Percentiles rank a stretch among this genome's conserved stretches.
Conservation (phyloP, 352 stramenopile genomes). For the Pythium folliculosum region DNA sequence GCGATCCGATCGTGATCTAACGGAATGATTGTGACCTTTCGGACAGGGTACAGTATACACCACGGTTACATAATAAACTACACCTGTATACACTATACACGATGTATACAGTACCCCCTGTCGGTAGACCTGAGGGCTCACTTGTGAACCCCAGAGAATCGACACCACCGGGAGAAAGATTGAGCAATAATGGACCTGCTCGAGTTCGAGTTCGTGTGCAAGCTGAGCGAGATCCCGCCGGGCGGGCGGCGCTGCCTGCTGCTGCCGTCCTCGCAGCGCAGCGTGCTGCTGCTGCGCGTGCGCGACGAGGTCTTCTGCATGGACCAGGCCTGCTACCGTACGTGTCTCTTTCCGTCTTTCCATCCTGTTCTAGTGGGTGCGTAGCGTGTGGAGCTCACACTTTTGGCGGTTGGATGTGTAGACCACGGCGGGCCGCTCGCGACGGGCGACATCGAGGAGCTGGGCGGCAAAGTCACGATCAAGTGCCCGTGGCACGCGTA, state of each 20-base stretch:
- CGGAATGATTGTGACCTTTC: neutral
- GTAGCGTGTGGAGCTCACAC: neutral
- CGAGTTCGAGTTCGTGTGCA: constrained; percentile 71
- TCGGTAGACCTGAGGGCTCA: neutral
- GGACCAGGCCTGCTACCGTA: constrained; percentile 87
- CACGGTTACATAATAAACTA: no score
- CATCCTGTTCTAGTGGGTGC: neutral
- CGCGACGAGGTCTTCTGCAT: constrained; percentile 76
- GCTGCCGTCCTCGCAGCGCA: constrained; percentile 66
- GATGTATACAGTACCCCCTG: constrained; percentile 1
- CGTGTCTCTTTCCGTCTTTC: constrained; percentile 6
- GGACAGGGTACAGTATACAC: constrained; percentile 3
- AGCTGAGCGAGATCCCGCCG: constrained; percentile 54
- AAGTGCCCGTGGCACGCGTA: constrained; percentile 88
- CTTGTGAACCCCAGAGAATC: neutral
- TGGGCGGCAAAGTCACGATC: constrained; percentile 73
- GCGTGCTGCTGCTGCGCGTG: constrained; percentile 71
- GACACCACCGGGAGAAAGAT: neutral
- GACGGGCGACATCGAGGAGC: constrained; percentile 85
- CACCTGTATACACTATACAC: neutral
- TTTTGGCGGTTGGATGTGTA: constrained; percentile 18
- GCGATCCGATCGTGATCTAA: neutral
- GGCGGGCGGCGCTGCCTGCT: constrained; percentile 55
- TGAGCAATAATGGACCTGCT: constrained; percentile 35
- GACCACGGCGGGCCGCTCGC: constrained; percentile 79